Percentiles rank a stretch among this genome's conserved stretches.
Evolutionary conservation across 1,284 basidiomycete genomes (phyloP).

Genomic region (Grifola frondosa): DNA sequence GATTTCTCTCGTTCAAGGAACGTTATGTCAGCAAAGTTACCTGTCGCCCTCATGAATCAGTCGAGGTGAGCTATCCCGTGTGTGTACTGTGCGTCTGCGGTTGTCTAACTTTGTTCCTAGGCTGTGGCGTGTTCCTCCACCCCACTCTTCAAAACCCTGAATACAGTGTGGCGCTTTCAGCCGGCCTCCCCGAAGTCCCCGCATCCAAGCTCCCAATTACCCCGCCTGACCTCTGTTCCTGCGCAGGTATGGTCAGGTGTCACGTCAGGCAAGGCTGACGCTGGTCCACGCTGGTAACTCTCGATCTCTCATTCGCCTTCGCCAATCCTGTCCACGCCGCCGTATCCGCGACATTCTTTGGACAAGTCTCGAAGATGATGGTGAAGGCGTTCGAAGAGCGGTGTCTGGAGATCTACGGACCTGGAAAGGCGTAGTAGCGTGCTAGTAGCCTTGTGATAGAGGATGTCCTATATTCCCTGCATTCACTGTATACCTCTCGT

Average conservation of each 20-base stretch:
- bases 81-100: neutral
- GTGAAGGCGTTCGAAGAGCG: slow-evolving; percentile 89
- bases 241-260: slow-evolving; percentile 10
- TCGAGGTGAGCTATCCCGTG: slow-evolving; percentile 59
- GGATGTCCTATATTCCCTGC: too few species aligned
- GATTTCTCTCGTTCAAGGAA: slow-evolving; percentile 87
- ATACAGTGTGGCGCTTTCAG: slow-evolving; percentile 80
- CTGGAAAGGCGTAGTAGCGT: slow-evolving; percentile 21
- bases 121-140: slow-evolving; percentile 81
- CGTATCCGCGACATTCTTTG: slow-evolving; percentile 82
- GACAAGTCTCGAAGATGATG: slow-evolving; percentile 86
- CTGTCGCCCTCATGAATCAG: slow-evolving; percentile 72
- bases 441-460: too few species aligned
- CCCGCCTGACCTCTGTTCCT: slow-evolving; percentile 11
- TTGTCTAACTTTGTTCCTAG: slow-evolving; percentile 31
- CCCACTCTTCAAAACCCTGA: slow-evolving; percentile 83
- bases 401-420: slow-evolving; percentile 71
- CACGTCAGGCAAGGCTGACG: slow-evolving; percentile 21
- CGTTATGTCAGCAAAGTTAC: slow-evolving; percentile 86
- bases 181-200: slow-evolving; percentile 48
- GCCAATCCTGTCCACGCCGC: slow-evolving; percentile 84
- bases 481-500: too few species aligned
- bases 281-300: slow-evolving; percentile 68
- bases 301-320: slow-evolving; percentile 86
- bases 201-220: slow-evolving; percentile 34